A percentile compares a stretch with the other conserved stretches of the same genome.
Conservation (phyloP, 2,329 filamentous ascomycete genomes). For the Xylaria polymorpha region DNA sequence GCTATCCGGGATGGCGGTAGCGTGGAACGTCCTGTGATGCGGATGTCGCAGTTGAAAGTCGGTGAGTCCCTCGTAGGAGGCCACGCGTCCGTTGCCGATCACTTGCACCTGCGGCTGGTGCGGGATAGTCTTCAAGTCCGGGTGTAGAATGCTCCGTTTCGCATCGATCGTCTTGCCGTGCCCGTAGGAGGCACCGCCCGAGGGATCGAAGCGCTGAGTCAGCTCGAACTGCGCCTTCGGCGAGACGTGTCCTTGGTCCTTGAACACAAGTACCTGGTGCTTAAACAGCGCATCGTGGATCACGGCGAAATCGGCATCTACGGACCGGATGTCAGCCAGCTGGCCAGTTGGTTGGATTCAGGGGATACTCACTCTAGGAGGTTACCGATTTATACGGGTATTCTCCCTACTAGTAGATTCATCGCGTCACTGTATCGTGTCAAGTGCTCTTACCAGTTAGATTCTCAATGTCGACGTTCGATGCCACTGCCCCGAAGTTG, state of each 20-base stretch:
- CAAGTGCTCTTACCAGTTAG: constrained; percentile 64
- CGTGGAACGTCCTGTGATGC: constrained; percentile 82
- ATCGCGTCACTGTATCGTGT: constrained; percentile 35
- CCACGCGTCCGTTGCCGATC: constrained; percentile 79
- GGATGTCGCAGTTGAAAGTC: constrained; percentile 78
- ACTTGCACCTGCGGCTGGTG: constrained; percentile 84
- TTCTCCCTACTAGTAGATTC: constrained; percentile 55
- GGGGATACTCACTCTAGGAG: constrained; percentile 61
- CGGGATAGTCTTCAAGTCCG: constrained; percentile 82
- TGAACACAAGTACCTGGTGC: constrained; percentile 77
- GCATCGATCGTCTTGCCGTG: constrained; percentile 79
- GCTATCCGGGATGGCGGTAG: constrained; percentile 66
- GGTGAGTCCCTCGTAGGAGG: constrained; percentile 75
- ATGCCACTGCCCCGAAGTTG: constrained; percentile 71
- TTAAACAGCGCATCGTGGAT: constrained; percentile 75
- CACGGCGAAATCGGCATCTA: constrained; percentile 71
- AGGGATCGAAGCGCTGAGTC: constrained; percentile 78
- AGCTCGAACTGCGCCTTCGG: constrained; percentile 79
- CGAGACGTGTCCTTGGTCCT: constrained; percentile 71
- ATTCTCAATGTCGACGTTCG: constrained; percentile 69
- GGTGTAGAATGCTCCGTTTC: constrained; percentile 75
- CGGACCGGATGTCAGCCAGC: constrained; percentile 37
- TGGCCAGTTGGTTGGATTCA: not conserved
- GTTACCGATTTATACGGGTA: constrained; percentile 70
- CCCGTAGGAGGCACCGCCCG: constrained; percentile 70